Conservation (phyloP, 768 basidiomycete species). For the Boletus edulis region DNA sequence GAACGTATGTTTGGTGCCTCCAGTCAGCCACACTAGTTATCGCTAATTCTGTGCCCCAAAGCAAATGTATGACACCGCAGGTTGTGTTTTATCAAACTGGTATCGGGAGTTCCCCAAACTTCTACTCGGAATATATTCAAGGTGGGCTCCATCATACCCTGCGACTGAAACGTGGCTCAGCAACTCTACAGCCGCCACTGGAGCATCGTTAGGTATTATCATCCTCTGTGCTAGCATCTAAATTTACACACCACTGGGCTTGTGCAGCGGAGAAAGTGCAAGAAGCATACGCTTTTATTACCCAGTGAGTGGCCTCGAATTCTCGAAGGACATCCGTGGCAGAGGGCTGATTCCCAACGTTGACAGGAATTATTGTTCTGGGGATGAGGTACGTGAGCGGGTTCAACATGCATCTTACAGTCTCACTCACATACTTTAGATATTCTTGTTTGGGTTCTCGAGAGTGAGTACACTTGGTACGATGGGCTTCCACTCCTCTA, state of each 20-base stretch:
- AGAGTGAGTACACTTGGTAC: conserved; percentile 40
- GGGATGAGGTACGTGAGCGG: conserved; percentile 56
- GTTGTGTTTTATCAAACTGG: conserved; percentile 66
- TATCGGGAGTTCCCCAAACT: conserved; percentile 54
- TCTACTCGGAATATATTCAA: conserved; percentile 60
- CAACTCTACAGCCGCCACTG: conserved; percentile 52
- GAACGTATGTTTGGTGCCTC: conserved; percentile 28
- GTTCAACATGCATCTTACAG: not conserved
- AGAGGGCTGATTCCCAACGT: not conserved
- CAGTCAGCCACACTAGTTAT: not conserved
- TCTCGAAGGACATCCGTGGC: not conserved
- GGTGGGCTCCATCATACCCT: conserved; percentile 37
- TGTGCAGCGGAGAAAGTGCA: conserved; percentile 65
- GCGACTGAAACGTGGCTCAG: conserved; percentile 4
- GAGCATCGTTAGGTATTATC: conserved; percentile 52
- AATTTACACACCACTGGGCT: conserved; percentile 2
- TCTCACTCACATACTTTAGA: conserved; percentile 37
- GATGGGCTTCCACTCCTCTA: not conserved
- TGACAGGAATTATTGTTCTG: conserved; percentile 62
- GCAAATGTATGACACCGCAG: conserved; percentile 48
- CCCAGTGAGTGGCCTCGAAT: conserved; percentile 51
- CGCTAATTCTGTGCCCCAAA: conserved; percentile 9
- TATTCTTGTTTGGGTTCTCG: conserved; percentile 78
- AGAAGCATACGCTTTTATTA: conserved; percentile 78
- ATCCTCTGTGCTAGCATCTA: not conserved